Conservation (phyloP, 352 stramenopile genomes). For the Phytophthora quininea region DNA sequence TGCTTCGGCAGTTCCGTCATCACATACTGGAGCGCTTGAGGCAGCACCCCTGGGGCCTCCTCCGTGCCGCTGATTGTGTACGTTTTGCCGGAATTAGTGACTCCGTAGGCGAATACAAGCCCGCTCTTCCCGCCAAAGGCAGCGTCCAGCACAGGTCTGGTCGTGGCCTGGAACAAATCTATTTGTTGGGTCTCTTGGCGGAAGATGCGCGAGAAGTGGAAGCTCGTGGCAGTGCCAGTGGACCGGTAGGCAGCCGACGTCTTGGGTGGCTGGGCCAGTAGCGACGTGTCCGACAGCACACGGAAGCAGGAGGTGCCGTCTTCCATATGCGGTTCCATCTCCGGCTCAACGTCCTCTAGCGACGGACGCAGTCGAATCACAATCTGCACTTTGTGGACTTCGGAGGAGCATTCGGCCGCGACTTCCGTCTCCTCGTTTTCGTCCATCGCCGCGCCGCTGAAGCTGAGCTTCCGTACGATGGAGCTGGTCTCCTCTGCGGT, state of each 20-base stretch:
- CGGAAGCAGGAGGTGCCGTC: slow-evolving; percentile 47
- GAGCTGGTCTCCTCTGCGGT: slow-evolving; percentile 11
- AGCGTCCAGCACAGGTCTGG: slow-evolving; percentile 89
- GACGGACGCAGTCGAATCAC: slow-evolving; percentile 76
- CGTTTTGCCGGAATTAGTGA: slow-evolving; percentile 99
- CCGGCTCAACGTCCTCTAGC: slow-evolving; percentile 18
- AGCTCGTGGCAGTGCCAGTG: slow-evolving; percentile 75
- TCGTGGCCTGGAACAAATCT: slow-evolving; percentile 92
- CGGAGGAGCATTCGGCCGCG: slow-evolving; percentile 19
- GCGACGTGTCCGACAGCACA: slow-evolving; percentile 62
- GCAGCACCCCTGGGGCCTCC: slow-evolving; percentile 80
- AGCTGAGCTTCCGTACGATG: slow-evolving; percentile 70
- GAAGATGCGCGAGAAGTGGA: slow-evolving; percentile 91
- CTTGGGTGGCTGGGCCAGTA: slow-evolving; percentile 76
- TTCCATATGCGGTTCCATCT: slow-evolving; percentile 28
- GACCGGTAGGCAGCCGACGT: slow-evolving; percentile 78
- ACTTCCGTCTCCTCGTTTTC: slow-evolving; percentile 22
- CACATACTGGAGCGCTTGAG: slow-evolving; percentile 74
- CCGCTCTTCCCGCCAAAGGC: slow-evolving; percentile 87
- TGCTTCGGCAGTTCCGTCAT: slow-evolving; percentile 66
- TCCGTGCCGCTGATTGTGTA: slow-evolving; percentile 96
- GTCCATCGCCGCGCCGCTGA: slow-evolving; percentile 50
- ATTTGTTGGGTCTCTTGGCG: slow-evolving; percentile 74
- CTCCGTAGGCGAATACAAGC: slow-evolving; percentile 97
- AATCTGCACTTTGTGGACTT: slow-evolving; percentile 47